Conservation (phyloP, 345 rosid species). For the Melaleuca quinquenervia region DNA sequence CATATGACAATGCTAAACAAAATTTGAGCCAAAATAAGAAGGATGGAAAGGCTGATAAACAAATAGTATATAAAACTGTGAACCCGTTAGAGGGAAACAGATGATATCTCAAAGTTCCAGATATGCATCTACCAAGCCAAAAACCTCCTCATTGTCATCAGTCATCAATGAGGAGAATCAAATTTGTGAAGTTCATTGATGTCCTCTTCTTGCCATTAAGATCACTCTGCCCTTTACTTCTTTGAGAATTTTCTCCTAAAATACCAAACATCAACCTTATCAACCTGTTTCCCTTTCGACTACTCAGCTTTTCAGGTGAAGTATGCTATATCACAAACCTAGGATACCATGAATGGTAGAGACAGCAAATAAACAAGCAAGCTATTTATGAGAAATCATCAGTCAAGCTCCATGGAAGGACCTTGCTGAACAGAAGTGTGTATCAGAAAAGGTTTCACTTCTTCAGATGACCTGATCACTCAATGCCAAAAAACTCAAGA, state of each 20-base stretch:
- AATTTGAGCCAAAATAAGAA: not conserved
- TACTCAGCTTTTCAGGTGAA: not conserved
- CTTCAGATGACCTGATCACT: not conserved
- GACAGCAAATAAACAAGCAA: not conserved
- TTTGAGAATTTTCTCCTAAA: not conserved
- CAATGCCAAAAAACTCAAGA: not conserved
- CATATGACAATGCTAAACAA: not conserved
- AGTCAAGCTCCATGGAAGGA: not conserved
- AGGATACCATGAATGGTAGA: not conserved
- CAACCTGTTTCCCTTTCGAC: not conserved
- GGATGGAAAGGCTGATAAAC: not conserved
- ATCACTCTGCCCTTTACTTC: not conserved
- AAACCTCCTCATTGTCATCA: not conserved
- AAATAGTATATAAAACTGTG: not conserved
- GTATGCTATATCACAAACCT: not conserved
- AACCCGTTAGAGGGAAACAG: not conserved
- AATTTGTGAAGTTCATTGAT: not conserved
- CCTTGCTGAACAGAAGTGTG: not conserved
- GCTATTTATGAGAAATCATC: not conserved
- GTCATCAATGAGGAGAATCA: not conserved
- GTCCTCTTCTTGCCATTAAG: not conserved
- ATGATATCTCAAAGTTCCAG: not conserved
- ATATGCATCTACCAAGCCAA: not conserved
- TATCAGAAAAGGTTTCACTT: not conserved
- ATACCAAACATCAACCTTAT: not conserved